Evolutionary conservation across 106 monocot species (phyloP), one percentile per base, ranked within the genome.

Genomic region (Gastrodia elata): DNA sequence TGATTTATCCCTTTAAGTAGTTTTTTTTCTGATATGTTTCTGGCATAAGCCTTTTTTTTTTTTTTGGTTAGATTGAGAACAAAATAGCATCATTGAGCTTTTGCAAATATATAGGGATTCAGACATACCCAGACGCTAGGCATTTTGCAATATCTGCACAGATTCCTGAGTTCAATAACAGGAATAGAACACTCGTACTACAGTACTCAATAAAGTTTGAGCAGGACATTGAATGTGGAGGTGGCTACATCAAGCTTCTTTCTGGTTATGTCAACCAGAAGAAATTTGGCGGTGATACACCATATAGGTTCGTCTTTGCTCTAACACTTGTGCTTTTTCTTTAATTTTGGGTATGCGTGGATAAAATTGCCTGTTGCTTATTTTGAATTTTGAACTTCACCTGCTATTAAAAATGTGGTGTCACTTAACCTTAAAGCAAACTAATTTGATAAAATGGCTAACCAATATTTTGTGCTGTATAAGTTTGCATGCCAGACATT

Each of bases 241-340:
- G 96, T 71, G 96, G 89, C 46, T 96, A 96, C 75, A 90, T 92
- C 58, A 96, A 92, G 73, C 92, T 96, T 76, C 81, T 86, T 67
- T 96, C 96, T 80, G 90, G 96, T 55, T 96, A 92, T 75, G 96
- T 96, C 71, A 96, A 92, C 81, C 96, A 92, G 82, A 96, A 92
- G 80, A 96, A 92, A 78, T 96, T 96, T 71, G 77, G 96, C 46
- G 96, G 96, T 48, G 87, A 96, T 76, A 88, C 96, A 76, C 96
- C 96, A 67, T 96, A 96, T 86, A 96, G 96, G 96, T 92, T 37
- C 25, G 6, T 40, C 24, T 6, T 8, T 14, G 11, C 61, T 10
- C 8, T 22, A 22, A 20, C 52, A 42, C 52, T n/a, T 22, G 11
- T 61, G 13, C 8, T 30, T 61, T 67, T 67, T 6, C 27, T 67